phyloP scores from a whole-genome alignment of 2,329 filamentous ascomycete species.

The Sporothrix brunneoviolacea region DNA sequence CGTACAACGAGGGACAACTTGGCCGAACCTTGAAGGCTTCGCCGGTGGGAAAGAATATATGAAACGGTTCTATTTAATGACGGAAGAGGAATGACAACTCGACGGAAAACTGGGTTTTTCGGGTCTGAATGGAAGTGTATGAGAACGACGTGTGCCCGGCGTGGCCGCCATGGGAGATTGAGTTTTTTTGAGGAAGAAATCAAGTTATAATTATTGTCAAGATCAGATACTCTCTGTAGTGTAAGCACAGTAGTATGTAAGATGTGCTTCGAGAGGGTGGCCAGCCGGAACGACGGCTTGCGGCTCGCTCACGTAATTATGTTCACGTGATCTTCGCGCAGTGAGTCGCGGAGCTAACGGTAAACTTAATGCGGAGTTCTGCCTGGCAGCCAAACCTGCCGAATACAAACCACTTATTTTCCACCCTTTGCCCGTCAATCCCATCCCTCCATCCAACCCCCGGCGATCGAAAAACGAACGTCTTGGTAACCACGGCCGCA shows the following conservation, averaged over 20 bases:
- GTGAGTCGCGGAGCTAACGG: not conserved
- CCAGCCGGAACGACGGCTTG: no score
- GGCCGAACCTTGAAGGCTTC: constrained; percentile 11
- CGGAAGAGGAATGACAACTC: constrained; percentile 4
- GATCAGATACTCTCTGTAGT: not conserved
- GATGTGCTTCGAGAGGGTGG: no score
- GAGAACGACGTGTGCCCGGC: no score
- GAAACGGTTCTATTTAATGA: constrained; percentile 10
- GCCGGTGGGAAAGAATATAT: constrained; percentile 6
- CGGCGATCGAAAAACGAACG: no score
- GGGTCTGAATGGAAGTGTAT: not conserved
- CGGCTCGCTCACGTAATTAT: no score
- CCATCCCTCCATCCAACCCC: no score
- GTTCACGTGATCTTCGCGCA: not conserved
- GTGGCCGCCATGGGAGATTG: not conserved
- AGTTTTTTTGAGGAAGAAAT: not conserved
- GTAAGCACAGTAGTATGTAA: no score
- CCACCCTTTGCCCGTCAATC: not conserved
- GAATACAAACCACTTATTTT: constrained; percentile 15
- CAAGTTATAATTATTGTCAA: not conserved
- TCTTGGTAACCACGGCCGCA: no score
- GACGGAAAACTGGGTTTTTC: constrained; percentile 7
- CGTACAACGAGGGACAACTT: constrained; percentile 11
- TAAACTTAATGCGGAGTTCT: constrained; percentile 13
- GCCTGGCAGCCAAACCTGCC: constrained; percentile 13